These are phyloP conservation scores for Beauveria medogensis DNA, from an alignment of 2,329 filamentous ascomycete species.

Conservation along the genomic window DNA sequence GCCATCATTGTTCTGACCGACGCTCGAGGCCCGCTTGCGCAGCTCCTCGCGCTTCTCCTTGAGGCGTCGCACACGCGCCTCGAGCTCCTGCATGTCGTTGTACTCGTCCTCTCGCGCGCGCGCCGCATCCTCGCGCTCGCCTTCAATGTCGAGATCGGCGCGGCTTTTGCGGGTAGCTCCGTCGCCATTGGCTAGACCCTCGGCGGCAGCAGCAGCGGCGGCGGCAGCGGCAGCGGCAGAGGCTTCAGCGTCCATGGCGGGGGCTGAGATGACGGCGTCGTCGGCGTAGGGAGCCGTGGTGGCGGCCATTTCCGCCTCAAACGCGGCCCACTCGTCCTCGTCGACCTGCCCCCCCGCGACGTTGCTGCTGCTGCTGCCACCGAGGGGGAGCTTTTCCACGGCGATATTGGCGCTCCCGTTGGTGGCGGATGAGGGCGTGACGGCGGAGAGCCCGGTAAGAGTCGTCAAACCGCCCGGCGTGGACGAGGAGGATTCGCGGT, in stretches of 20 bases:
- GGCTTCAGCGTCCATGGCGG: conserved; percentile 58
- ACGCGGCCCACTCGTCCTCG: conserved; percentile 79
- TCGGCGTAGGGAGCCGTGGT: conserved; percentile 27
- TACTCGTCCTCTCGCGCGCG: conserved; percentile 69
- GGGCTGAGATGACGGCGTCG: conserved; percentile 59
- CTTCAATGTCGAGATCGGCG: conserved; percentile 48
- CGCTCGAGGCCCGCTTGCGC: conserved; percentile 28
- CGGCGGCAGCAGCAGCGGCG: conserved; percentile 29
- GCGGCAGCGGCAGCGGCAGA: conserved; percentile 41
- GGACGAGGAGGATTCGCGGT: conserved; percentile 34
- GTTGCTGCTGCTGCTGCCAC: conserved; percentile 9
- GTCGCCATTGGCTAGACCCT: conserved; percentile 37
- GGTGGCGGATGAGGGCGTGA: not conserved
- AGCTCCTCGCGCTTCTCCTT: conserved; percentile 66
- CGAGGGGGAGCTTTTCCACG: not conserved
- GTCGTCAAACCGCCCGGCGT: conserved; percentile 23
- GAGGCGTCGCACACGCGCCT: conserved; percentile 59
- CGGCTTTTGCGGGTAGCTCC: conserved; percentile 41
- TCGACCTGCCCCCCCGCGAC: conserved; percentile 32
- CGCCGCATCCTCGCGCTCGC: conserved; percentile 68
- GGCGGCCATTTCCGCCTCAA: conserved; percentile 70
- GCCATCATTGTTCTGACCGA: conserved; percentile 19
- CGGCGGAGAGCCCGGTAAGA: conserved; percentile 13
- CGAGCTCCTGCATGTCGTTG: conserved; percentile 74
- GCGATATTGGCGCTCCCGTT: not conserved